Evolutionary conservation across 2,329 filamentous ascomycete species (phyloP).

Genomic region (Neodidymelliopsis sp.): DNA sequence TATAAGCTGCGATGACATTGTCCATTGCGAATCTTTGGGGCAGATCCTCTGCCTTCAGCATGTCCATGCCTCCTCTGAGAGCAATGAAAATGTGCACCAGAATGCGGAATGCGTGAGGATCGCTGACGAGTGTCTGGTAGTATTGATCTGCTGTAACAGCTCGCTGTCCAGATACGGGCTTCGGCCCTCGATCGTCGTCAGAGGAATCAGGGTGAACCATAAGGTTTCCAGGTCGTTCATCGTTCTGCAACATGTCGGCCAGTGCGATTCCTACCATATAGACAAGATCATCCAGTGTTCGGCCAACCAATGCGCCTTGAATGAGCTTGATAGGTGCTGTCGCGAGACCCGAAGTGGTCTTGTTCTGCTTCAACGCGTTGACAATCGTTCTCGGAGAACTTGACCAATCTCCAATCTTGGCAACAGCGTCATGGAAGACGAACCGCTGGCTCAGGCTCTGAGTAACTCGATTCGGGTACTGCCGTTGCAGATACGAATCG

Average conservation of each 20-base stretch:
- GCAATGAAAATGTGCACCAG: constrained; percentile 67
- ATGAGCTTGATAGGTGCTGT: constrained; percentile 74
- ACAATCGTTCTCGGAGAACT: constrained; percentile 65
- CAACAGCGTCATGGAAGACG: constrained; percentile 69
- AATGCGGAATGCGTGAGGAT: constrained; percentile 55
- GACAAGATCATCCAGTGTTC: constrained; percentile 58
- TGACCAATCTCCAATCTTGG: constrained; percentile 65
- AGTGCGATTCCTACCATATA: constrained; percentile 55
- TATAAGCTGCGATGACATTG: constrained; percentile 81
- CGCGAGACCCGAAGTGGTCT: constrained; percentile 65
- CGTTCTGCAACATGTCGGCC: constrained; percentile 46
- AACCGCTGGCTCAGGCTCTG: constrained; percentile 66
- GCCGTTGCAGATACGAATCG: constrained; percentile 70
- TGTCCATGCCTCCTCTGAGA: constrained; percentile 59
- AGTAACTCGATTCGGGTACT: constrained; percentile 60
- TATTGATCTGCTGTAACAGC: constrained; percentile 32
- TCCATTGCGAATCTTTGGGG: constrained; percentile 60
- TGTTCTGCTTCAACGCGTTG: constrained; percentile 64
- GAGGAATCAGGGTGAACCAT: constrained; percentile 42
- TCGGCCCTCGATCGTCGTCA: constrained; percentile 25
- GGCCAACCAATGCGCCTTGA: constrained; percentile 76
- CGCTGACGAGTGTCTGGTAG: constrained; percentile 46
- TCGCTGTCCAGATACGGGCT: constrained; percentile 27
- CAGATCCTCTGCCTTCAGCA: constrained; percentile 26
- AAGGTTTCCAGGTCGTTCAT: constrained; percentile 37